Evolutionary conservation across 73 alveolate genomes (phyloP).

Genomic region (Paramecium octaurelia): DNA sequence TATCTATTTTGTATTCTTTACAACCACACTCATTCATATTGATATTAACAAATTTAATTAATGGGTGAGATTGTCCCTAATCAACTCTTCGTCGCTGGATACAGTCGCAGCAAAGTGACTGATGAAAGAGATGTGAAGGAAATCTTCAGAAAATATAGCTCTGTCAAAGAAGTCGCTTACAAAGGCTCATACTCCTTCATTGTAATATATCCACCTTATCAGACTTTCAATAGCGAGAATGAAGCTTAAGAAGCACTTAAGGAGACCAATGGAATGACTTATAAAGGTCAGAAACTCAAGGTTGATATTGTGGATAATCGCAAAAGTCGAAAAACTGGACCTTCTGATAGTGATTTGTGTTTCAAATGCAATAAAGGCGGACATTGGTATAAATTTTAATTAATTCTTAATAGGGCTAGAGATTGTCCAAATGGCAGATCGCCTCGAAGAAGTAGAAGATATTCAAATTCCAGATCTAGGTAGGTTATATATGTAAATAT

Average conservation of each 20-base stretch:
- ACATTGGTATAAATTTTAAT: neutral
- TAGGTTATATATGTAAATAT: neutral
- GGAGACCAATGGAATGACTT: neutral
- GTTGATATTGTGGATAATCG: constrained; percentile 39
- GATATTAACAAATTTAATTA: neutral
- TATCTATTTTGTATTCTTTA: neutral
- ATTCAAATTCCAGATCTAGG: constrained; percentile 40
- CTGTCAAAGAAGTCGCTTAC: neutral
- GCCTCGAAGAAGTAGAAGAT: constrained; percentile 39
- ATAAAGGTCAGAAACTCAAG: neutral
- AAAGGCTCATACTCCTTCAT: constrained; percentile 14
- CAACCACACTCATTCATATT: neutral
- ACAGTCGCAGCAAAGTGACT: neutral
- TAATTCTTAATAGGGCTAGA: neutral
- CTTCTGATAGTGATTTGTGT: constrained; percentile 18
- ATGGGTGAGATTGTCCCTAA: constrained; percentile 46
- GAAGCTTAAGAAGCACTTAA: constrained; percentile 13
- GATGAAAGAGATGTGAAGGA: neutral
- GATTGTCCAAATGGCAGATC: constrained; percentile 28
- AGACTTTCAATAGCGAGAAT: neutral
- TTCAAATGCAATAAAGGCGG: constrained; percentile 35
- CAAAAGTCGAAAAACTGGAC: constrained; percentile 25
- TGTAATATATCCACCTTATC: neutral
- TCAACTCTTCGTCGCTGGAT: constrained; percentile 39
- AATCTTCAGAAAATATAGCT: neutral